phyloP scores from a whole-genome alignment of 139 green algal species.

The Tetraselmis striata region DNA sequence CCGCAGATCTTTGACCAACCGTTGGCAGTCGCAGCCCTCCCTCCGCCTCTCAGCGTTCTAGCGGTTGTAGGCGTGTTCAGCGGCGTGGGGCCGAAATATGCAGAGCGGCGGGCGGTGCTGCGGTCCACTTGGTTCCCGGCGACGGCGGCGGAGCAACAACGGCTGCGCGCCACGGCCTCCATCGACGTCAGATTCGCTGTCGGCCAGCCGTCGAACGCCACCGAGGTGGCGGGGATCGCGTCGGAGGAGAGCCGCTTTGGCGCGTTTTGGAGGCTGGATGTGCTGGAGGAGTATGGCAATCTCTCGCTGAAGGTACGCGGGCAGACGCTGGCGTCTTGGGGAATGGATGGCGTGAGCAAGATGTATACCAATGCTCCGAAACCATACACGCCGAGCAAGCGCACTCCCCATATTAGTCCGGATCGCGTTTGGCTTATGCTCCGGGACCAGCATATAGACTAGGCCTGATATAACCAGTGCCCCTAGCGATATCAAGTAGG shows the following conservation, averaged over 20 bases:
- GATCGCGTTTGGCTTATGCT: no score
- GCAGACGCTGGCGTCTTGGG: no score
- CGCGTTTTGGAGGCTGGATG: background rate
- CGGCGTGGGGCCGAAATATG: background rate
- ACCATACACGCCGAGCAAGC: no score
- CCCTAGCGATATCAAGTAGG: no score
- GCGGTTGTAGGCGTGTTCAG: background rate
- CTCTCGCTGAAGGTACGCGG: background rate
- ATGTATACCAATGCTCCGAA: no score
- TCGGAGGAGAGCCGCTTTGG: background rate
- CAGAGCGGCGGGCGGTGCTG: background rate
- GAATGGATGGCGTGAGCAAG: no score
- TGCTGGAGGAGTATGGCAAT: background rate
- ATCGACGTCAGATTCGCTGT: background rate
- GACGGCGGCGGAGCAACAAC: background rate
- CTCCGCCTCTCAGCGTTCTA: no score
- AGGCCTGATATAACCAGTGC: no score
- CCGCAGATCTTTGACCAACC: no score
- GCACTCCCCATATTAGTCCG: no score
- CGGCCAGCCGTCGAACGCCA: background rate
- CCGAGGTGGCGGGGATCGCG: background rate
- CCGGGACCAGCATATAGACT: no score
- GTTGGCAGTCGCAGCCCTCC: no score
- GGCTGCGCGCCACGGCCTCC: background rate
- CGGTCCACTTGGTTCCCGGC: background rate